Percentiles rank a stretch among this genome's conserved stretches.
Evolutionary conservation across 2,329 filamentous ascomycete species (phyloP).

Genomic region (Fusarium dlaminii): DNA sequence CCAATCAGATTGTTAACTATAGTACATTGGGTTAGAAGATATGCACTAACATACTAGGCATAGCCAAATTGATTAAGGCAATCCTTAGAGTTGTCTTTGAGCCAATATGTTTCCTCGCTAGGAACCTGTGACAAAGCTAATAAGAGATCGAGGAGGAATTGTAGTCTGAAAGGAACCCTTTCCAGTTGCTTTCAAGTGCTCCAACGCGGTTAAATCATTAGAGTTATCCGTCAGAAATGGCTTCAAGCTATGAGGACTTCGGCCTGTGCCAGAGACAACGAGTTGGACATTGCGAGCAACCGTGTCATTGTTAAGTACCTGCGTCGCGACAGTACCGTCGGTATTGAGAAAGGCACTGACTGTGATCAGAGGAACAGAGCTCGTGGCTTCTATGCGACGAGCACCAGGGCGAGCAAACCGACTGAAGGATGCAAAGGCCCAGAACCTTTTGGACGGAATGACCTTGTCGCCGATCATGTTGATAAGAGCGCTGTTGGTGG

Average conservation of each 20-base stretch:
- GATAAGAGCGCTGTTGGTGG: background rate
- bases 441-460: background rate
- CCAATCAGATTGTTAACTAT: background rate
- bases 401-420: background rate
- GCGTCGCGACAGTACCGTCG: background rate
- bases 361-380: background rate
- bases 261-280: background rate
- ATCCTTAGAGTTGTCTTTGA: accelerated
- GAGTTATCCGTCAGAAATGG: background rate
- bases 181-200: background rate
- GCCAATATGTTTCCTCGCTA: background rate
- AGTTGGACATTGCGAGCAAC: background rate
- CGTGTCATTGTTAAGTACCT: background rate
- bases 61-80: background rate
- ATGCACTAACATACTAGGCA: background rate
- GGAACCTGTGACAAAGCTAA: background rate
- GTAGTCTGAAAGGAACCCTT: background rate
- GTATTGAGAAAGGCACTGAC: background rate
- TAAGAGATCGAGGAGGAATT: background rate
- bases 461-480: background rate
- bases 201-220: background rate
- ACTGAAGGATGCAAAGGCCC: background rate
- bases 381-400: background rate
- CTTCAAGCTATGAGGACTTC: background rate
- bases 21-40: no score